Conservation (phyloP, 495 filamentous ascomycete species). For the Penicillium waksmanii region DNA sequence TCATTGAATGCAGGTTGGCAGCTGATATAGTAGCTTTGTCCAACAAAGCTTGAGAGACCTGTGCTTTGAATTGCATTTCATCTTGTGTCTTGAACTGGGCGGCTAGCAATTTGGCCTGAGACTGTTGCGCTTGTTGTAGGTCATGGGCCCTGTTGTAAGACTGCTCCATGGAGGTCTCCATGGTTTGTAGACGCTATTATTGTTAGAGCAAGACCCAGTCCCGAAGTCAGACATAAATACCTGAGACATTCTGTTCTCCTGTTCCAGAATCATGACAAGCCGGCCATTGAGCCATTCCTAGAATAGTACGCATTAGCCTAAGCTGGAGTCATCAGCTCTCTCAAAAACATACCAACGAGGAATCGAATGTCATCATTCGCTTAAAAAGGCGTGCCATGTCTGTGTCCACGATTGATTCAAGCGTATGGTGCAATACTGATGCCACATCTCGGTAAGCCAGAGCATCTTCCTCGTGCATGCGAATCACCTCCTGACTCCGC, state of each 20-base stretch:
- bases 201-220: conserved; percentile 17
- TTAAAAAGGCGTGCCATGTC: conserved; percentile 31
- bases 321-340: background rate
- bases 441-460: conserved; percentile 37
- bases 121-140: conserved; percentile 41
- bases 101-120: conserved; percentile 40
- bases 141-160: conserved; percentile 40
- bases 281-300: conserved; percentile 37
- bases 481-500: conserved; percentile 28
- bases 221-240: conserved; percentile 19
- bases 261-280: conserved; percentile 34
- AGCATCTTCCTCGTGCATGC: conserved; percentile 29
- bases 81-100: conserved; percentile 40
- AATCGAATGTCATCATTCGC: conserved; percentile 35
- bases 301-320: conserved; percentile 2
- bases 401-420: conserved; percentile 33
- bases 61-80: conserved; percentile 35
- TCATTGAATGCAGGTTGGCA: conserved; percentile 42
- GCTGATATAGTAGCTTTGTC: conserved; percentile 41
- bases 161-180: conserved; percentile 40
- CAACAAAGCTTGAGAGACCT: conserved; percentile 43
- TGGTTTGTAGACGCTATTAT: conserved; percentile 39
- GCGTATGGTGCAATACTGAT: conserved; percentile 27
- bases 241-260: conserved; percentile 37
- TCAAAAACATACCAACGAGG: conserved; percentile 33